Evolutionary conservation across 2,329 filamentous ascomycete genomes (phyloP).

Genomic region (Fusarium secorum): DNA sequence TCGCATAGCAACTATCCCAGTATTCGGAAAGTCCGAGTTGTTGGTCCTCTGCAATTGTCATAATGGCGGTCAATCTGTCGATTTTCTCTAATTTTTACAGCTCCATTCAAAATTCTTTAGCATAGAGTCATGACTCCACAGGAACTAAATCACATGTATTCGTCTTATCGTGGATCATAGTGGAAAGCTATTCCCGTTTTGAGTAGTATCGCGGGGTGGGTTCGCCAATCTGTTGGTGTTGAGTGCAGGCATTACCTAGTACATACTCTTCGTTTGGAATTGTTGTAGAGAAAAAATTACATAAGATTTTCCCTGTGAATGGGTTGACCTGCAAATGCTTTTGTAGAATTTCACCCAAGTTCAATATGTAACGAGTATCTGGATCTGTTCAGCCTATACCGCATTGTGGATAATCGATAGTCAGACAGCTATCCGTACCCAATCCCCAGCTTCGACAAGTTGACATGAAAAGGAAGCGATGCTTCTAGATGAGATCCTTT

Average conservation of each 20-base stretch:
- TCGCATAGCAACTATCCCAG: neutral
- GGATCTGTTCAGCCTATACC: neutral
- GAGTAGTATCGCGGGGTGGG: no score
- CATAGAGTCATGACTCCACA: no score
- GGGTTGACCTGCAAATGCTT: neutral
- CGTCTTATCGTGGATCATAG: no score
- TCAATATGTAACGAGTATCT: neutral
- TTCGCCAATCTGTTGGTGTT: no score
- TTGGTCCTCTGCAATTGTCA: conserved; percentile 1
- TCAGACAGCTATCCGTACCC: neutral
- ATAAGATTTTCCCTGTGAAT: neutral
- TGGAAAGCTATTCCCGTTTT: no score
- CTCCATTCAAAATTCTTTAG: no score
- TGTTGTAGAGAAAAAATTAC: neutral
- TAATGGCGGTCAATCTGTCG: neutral
- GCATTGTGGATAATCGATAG: neutral
- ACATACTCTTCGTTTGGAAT: no score
- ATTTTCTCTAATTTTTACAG: no score
- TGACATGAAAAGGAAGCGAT: neutral
- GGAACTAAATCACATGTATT: no score
- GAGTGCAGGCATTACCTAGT: neutral
- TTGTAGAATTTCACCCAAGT: fast-evolving
- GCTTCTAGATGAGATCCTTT: neutral
- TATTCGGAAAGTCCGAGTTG: neutral
- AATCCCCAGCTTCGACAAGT: neutral